A percentile compares a stretch with the other conserved stretches of the same genome.
These are phyloP conservation scores for Hyparrhenia diplandra DNA, from an alignment of 176 grass and related monocot genomes.

Conservation along the genomic window DNA sequence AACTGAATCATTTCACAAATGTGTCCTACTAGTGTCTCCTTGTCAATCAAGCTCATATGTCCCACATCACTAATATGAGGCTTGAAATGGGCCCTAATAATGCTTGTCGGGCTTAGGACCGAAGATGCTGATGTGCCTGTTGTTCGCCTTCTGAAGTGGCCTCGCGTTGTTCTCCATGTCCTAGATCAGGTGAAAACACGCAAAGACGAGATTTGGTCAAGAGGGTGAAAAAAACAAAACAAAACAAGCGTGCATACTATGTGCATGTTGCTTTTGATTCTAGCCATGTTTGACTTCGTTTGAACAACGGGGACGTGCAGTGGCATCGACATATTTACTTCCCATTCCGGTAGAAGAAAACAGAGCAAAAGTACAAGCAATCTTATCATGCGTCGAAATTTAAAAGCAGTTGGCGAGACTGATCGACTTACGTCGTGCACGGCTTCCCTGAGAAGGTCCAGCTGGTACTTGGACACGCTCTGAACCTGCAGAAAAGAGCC, in stretches of 20 bases:
- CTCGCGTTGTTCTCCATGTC: conserved; percentile 48
- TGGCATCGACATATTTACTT: too few species aligned
- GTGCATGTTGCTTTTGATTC: background rate
- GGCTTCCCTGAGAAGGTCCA: too few species aligned
- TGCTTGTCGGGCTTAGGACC: background rate
- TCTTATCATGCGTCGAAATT: too few species aligned
- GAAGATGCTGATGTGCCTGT: conserved; percentile 46
- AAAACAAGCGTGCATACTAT: background rate
- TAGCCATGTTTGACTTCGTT: too few species aligned
- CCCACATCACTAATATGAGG: background rate
- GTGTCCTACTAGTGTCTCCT: background rate
- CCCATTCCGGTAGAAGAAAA: too few species aligned
- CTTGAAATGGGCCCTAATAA: background rate
- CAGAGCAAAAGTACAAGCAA: too few species aligned
- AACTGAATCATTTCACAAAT: background rate
- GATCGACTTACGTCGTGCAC: too few species aligned
- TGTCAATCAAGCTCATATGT: background rate
- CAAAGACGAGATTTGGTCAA: background rate
- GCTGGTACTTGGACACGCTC: too few species aligned
- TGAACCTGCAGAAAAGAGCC: too few species aligned
- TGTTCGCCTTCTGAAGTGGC: conserved; percentile 45
- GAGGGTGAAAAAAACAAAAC: too few species aligned
- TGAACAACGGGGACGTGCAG: too few species aligned
- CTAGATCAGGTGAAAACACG: conserved; percentile 6
- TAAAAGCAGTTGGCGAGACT: too few species aligned